Base-by-base conservation (phyloP, 108 stramenopile genomes). In the Cyclostephanos tholiformis region DNA sequence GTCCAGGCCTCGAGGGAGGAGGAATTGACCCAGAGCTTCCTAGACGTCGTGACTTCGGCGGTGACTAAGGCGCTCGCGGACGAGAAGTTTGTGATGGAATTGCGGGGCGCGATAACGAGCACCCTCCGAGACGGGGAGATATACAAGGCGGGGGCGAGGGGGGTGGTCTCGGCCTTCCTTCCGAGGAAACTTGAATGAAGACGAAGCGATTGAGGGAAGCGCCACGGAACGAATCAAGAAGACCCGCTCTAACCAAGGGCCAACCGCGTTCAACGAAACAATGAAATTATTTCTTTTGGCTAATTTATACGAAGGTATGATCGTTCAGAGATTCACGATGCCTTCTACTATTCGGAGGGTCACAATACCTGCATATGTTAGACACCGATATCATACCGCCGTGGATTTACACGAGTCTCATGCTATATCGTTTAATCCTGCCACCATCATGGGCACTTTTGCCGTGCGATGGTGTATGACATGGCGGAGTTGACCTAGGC, bases 381-480 rank as follows among this genome's bases (percentile, higher is more conserved):
- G 12, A 7, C 1, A 7, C 41, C 41, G 41, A 41, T 41, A 9
- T 41, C 41, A 7, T 3, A 9, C 41, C 36, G 36, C 12, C 41
- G 8, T 41, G 52, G 17, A 25, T 53, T 20, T 25, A n/a, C 52
- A 53, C 1, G 9, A 9, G 53, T 20, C 53, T 22, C 23, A 71
- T 71, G 43, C 51, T 56, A 30, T 73, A 30, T 73, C 72, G 56
- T 50, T 67, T 19, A 78, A 61, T 4, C 44, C 46, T 6, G 77
- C 71, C 44, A 78, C 56, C 59, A 78, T 52, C 57, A 78, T 27
- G 23, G 70, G 77, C 26, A 78, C 71, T 55, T 61, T 71, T 2
- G 71, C 65, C 29, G n/a, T n/a, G n/a, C n/a, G n/a, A n/a, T n/a
- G n/a, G n/a, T n/a, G n/a, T n/a, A n/a, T n/a, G n/a, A n/a, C n/a